Evolutionary conservation across 192 early-diverging fungal species (phyloP), one percentile per base, ranked within the genome.

Genomic region (Linnemannia hyalina): DNA sequence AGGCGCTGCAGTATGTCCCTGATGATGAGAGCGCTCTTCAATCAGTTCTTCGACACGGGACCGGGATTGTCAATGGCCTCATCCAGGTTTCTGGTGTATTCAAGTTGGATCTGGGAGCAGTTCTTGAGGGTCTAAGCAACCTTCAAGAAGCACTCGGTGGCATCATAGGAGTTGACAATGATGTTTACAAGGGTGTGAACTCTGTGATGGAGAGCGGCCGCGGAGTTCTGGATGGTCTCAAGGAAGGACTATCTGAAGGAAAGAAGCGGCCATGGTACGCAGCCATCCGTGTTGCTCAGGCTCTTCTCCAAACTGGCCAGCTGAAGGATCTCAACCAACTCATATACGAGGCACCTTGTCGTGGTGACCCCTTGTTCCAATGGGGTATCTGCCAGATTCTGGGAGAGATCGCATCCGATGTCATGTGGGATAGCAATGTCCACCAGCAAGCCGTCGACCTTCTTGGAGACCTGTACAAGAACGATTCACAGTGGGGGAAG

Each of bases 1-100:
- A 73, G n/a, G 72, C 72, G 8, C 23, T 73, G n/a, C 42, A 73
- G 47, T 73, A 49, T 49, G 72, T 73, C 2, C 72, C 47, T 26
- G 46, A 73, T 44, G 26, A 73, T 23, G 72, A 73, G n/a, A 41
- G 23, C 16, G 22, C 26, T 0, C 11, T 20, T 8, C 38, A 73
- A 6, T 46, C 29, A 8, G 26, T 44, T 0, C 23, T 47, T 22
- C 22, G 72, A 22, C 72, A 32, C 47, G 26, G 46, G 26, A 10
- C 41, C 3, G 16, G 16, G 10, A n/a, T 73, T 16, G 42, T 46
- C 0, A 11, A 41, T 5, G 72, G 72, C 9, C 10, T 73, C 1
- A 13, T 40, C 16, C 52, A 46, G 6, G n/a, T 73, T 2, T 29
- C 6, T 6, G 72, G 46, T 9, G 41, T 46, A 6, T 52, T 46